phyloP scores from a whole-genome alignment of 106 monocot species.

The Acanthochlamys bracteata region DNA sequence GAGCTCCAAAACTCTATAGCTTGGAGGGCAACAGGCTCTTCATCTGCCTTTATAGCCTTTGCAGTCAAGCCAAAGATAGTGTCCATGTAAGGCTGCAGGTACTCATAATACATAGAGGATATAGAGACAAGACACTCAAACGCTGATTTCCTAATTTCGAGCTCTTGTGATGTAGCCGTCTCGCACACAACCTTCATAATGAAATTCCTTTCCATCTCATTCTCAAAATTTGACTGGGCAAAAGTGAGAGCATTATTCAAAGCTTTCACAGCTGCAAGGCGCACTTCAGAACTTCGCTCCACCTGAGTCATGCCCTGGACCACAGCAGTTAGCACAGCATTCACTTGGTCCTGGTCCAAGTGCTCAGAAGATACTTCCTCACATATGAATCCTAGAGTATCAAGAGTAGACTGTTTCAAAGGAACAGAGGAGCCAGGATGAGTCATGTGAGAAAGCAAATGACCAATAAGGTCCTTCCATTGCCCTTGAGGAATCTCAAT shows the following conservation, averaged over 20 bases:
- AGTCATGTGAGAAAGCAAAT: constrained; percentile 43
- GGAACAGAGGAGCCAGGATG: constrained; percentile 22
- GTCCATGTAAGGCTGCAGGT: constrained; percentile 58
- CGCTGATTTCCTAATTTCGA: constrained; percentile 59
- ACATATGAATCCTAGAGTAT: constrained; percentile 74
- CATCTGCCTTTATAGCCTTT: constrained; percentile 63
- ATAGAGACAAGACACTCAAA: constrained; percentile 78
- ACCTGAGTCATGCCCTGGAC: constrained; percentile 73
- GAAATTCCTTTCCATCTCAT: constrained; percentile 73
- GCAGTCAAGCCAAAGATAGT: constrained; percentile 55
- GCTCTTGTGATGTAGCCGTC: constrained; percentile 48
- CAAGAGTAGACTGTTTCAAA: constrained; percentile 65
- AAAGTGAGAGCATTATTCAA: constrained; percentile 82
- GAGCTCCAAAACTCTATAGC: constrained; percentile 90
- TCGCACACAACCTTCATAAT: constrained; percentile 79
- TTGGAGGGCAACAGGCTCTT: constrained; percentile 79
- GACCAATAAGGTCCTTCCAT: constrained; percentile 59
- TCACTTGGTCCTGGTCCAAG: constrained; percentile 77
- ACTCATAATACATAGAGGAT: constrained; percentile 61
- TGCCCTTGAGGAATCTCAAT: constrained; percentile 66
- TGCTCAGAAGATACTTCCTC: constrained; percentile 64
- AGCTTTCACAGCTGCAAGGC: constrained; percentile 60
- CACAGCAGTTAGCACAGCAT: constrained; percentile 74
- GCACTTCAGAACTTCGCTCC: constrained; percentile 47
- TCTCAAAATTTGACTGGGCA: constrained; percentile 71